Evolutionary conservation across 768 basidiomycete genomes (phyloP).

Genomic region (Gloeopeniophorella convolvens): DNA sequence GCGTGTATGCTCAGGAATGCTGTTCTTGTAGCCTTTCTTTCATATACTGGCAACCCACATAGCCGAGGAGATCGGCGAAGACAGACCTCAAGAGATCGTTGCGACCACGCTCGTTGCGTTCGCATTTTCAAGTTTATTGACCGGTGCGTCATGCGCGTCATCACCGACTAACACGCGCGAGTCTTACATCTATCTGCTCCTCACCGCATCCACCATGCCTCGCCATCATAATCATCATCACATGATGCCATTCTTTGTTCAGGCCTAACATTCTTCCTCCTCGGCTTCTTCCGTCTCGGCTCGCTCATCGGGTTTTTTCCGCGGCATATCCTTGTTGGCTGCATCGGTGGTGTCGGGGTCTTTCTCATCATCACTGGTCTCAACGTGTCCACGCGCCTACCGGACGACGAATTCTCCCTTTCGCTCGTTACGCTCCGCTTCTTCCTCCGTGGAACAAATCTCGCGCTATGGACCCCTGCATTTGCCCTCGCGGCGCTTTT

Average conservation of each 20-base stretch:
- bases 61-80: constrained; percentile 61
- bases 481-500: constrained; percentile 69
- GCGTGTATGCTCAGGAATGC: neutral
- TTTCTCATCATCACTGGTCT: constrained; percentile 89
- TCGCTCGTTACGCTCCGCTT: constrained; percentile 62
- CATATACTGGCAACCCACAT: constrained; percentile 85
- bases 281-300: constrained; percentile 80
- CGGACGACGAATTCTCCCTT: constrained; percentile 70
- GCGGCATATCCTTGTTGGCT: constrained; percentile 92
- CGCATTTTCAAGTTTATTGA: constrained; percentile 79
- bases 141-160: constrained; percentile 55
- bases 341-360: constrained; percentile 93
- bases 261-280: constrained; percentile 80
- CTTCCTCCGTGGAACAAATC: constrained; percentile 54
- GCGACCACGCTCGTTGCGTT: constrained; percentile 90
- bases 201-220: no score
- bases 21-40: constrained; percentile 76
- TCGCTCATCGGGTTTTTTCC: constrained; percentile 92
- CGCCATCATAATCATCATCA: no score
- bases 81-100: constrained; percentile 63
- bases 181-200: no score
- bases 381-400: constrained; percentile 76
- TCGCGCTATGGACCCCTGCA: constrained; percentile 76
- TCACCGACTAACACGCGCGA: no score
- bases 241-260: neutral